Evolutionary conservation across 768 basidiomycete genomes (phyloP).

Genomic region (Obba rivulosa): DNA sequence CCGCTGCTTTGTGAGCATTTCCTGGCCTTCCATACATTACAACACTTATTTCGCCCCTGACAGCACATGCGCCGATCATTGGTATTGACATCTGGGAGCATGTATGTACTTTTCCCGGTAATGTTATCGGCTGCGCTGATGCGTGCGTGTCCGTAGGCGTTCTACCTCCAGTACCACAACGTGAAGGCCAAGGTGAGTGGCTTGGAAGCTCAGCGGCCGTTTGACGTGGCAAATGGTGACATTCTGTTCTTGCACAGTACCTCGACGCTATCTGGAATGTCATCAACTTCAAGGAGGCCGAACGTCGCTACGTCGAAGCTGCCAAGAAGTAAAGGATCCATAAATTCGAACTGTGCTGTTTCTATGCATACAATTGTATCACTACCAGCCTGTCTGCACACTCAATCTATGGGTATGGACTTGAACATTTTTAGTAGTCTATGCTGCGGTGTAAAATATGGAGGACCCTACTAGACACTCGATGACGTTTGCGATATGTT

Average conservation of each 20-base stretch:
- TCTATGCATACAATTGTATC: no score
- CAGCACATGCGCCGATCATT: constrained; percentile 85
- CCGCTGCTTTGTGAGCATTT: constrained; percentile 62
- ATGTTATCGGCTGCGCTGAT: background rate
- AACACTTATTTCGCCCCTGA: constrained; percentile 1
- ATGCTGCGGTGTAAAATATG: no score
- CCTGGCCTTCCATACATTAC: background rate
- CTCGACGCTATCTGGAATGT: constrained; percentile 94
- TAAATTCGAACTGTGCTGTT: no score
- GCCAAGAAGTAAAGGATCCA: constrained; percentile 17
- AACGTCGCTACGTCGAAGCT: constrained; percentile 44
- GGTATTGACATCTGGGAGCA: constrained; percentile 99
- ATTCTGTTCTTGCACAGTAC: constrained; percentile 49
- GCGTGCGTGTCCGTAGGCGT: constrained; percentile 5
- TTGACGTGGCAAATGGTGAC: background rate
- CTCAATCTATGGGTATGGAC: no score
- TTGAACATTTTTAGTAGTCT: no score
- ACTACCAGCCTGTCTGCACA: no score
- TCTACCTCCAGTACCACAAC: constrained; percentile 67
- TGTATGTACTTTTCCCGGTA: constrained; percentile 36
- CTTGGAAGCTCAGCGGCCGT: background rate
- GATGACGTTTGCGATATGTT: no score
- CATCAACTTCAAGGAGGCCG: constrained; percentile 93
- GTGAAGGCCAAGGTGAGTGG: constrained; percentile 86
- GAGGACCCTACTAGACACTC: no score